A percentile compares a stretch with the other conserved stretches of the same genome.
These are phyloP conservation scores for Suillus brevipes DNA, from an alignment of 768 basidiomycete genomes.

Conservation along the genomic window DNA sequence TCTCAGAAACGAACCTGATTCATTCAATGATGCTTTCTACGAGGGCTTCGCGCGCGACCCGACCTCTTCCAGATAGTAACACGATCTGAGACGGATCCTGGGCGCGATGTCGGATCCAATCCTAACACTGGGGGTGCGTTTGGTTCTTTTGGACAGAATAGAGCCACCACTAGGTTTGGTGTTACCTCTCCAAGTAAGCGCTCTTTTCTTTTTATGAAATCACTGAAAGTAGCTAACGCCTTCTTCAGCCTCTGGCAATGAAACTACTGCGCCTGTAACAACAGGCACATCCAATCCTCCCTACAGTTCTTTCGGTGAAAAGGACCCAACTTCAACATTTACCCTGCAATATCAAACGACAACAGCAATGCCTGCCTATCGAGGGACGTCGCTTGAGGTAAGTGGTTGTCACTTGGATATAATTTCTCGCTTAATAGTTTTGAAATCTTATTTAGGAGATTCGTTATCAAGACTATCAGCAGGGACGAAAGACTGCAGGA, in stretches of 20 bases:
- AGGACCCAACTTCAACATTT: slow-evolving; percentile 52
- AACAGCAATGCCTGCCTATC: slow-evolving; percentile 75
- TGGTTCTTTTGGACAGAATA: slow-evolving; percentile 62
- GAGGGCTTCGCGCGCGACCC: slow-evolving; percentile 30
- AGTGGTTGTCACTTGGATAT: slow-evolving; percentile 24
- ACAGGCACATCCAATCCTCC: slow-evolving; percentile 70
- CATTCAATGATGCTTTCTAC: slow-evolving; percentile 28
- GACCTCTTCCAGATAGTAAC: slow-evolving; percentile 34
- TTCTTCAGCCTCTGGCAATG: slow-evolving; percentile 32
- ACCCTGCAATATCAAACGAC: slow-evolving; percentile 79
- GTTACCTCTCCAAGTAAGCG: slow-evolving; percentile 35
- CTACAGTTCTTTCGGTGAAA: slow-evolving; percentile 61
- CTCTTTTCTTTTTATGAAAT: slow-evolving; percentile 9
- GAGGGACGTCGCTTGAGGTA: slow-evolving; percentile 77
- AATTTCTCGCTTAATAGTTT: background rate
- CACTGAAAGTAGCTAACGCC: slow-evolving; percentile 14
- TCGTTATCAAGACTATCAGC: slow-evolving; percentile 72
- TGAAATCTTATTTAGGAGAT: slow-evolving; percentile 52
- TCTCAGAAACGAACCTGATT: slow-evolving; percentile 27
- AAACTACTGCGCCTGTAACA: slow-evolving; percentile 44
- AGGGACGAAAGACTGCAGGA: slow-evolving; percentile 69
- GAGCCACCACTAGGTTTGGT: slow-evolving; percentile 45
- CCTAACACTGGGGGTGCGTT: slow-evolving; percentile 37
- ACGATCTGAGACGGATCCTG: slow-evolving; percentile 30
- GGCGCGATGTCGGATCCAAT: slow-evolving; percentile 32